phyloP scores from a whole-genome alignment of 108 stramenopile genomes.

The Cyclostephanos tholiformis region DNA sequence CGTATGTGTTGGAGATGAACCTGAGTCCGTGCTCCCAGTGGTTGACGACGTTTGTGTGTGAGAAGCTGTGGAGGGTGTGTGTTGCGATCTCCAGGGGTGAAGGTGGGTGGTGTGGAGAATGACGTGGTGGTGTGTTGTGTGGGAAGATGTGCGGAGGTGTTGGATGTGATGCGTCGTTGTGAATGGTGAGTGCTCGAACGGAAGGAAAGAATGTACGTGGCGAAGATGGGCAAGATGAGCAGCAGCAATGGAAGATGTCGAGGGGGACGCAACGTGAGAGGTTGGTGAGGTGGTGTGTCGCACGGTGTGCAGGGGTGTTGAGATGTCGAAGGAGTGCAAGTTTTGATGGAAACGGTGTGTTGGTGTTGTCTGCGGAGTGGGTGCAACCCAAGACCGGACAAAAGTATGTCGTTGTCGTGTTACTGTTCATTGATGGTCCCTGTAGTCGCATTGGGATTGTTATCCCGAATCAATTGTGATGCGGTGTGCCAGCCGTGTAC shows the following conservation, averaged over 20 bases:
- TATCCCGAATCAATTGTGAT: too few species aligned
- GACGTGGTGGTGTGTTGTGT: not conserved
- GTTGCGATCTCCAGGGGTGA: not conserved
- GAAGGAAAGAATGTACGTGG: not conserved
- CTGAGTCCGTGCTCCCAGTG: not conserved
- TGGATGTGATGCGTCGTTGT: not conserved
- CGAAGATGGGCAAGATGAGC: not conserved
- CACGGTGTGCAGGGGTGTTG: not conserved
- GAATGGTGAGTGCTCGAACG: not conserved
- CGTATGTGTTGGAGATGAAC: not conserved
- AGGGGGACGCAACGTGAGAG: not conserved
- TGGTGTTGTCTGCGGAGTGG: not conserved
- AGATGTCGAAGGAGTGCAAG: not conserved
- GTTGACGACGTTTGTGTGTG: not conserved
- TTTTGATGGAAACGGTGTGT: not conserved
- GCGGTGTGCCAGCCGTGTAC: too few species aligned
- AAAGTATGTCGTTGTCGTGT: too few species aligned
- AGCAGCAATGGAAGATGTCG: not conserved
- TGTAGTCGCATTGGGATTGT: too few species aligned
- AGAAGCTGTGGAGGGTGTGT: not conserved
- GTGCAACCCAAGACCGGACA: not conserved
- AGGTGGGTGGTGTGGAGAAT: not conserved
- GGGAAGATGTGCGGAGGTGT: not conserved
- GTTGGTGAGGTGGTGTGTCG: not conserved
- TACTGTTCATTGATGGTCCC: too few species aligned